These are phyloP conservation scores for Kentomonas sorsogonicus DNA, from an alignment of 208 protist genomes.

Conservation along the genomic window DNA sequence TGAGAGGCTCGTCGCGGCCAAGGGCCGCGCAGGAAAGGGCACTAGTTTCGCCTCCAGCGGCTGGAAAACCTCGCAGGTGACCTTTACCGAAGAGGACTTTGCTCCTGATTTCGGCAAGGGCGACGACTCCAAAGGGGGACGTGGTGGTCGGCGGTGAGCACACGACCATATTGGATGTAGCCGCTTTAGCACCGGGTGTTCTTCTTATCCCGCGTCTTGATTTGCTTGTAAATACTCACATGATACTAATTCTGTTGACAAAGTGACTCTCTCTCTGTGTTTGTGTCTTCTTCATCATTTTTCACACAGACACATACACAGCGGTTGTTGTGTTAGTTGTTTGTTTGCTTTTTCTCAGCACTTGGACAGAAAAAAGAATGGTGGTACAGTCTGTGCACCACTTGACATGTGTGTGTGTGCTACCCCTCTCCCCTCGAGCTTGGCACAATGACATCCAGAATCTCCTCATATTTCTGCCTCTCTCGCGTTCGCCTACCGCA, in stretches of 20 bases:
- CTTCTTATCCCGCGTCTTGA: too few species aligned
- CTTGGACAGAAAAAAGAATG: too few species aligned
- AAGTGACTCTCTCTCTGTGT: not conserved
- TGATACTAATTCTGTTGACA: not conserved
- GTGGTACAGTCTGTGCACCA: not conserved
- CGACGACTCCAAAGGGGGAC: too few species aligned
- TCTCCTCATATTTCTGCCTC: too few species aligned
- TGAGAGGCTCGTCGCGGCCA: not conserved
- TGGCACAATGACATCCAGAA: too few species aligned
- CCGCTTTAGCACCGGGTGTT: too few species aligned
- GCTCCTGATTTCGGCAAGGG: constrained; percentile 20
- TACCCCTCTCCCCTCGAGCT: too few species aligned
- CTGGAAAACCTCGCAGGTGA: constrained; percentile 48
- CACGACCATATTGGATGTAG: too few species aligned
- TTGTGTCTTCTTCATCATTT: not conserved
- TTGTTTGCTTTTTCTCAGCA: not conserved
- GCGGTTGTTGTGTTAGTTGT: not conserved
- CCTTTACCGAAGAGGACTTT: constrained; percentile 67
- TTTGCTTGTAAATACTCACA: too few species aligned
- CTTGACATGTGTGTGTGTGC: constrained; percentile 7
- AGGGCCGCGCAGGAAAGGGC: constrained; percentile 24
- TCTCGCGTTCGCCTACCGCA: too few species aligned
- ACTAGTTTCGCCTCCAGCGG: constrained; percentile 51
- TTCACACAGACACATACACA: not conserved
- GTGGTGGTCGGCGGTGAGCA: too few species aligned